These are phyloP conservation scores for Trichoderma reesei DNA, from an alignment of 495 filamentous ascomycete genomes.

Conservation along the genomic window DNA sequence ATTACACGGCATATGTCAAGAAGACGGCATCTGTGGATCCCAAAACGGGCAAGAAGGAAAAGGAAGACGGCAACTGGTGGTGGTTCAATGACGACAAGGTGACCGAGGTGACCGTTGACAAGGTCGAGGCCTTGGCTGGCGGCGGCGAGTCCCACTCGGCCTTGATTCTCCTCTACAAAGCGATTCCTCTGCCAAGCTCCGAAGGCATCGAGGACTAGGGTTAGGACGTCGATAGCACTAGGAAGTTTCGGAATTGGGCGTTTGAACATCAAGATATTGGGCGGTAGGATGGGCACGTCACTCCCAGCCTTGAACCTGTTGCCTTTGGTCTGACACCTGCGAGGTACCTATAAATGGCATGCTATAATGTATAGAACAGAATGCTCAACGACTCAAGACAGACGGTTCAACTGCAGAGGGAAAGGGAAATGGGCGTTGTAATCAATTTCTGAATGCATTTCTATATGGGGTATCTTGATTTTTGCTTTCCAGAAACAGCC, in stretches of 20 bases:
- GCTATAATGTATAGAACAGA: constrained; percentile 3
- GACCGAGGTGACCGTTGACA: constrained; percentile 79
- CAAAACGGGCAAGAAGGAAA: constrained; percentile 57
- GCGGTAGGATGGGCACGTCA: not conserved
- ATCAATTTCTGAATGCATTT: not conserved
- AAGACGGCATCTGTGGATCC: constrained; percentile 62
- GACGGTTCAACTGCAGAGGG: too few species aligned
- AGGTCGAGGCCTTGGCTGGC: constrained; percentile 81
- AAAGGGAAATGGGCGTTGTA: too few species aligned
- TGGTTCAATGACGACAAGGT: constrained; percentile 99
- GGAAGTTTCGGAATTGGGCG: not conserved
- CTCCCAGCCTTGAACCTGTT: too few species aligned
- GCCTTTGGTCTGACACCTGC: too few species aligned
- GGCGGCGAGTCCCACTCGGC: constrained; percentile 96
- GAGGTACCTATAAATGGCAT: not conserved
- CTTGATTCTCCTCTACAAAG: constrained; percentile 83
- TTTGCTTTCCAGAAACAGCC: not conserved
- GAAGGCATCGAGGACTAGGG: constrained; percentile 29
- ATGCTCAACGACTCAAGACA: not conserved
- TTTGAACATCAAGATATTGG: not conserved
- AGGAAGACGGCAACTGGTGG: constrained; percentile 94
- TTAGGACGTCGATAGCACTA: not conserved
- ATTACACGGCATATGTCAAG: constrained; percentile 97
- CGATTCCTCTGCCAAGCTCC: constrained; percentile 52
- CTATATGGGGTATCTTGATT: not conserved